A percentile compares a stretch with the other conserved stretches of the same genome.
Evolutionary conservation across 179 eudicot genomes (phyloP).

Genomic region (Actinidia polygama): DNA sequence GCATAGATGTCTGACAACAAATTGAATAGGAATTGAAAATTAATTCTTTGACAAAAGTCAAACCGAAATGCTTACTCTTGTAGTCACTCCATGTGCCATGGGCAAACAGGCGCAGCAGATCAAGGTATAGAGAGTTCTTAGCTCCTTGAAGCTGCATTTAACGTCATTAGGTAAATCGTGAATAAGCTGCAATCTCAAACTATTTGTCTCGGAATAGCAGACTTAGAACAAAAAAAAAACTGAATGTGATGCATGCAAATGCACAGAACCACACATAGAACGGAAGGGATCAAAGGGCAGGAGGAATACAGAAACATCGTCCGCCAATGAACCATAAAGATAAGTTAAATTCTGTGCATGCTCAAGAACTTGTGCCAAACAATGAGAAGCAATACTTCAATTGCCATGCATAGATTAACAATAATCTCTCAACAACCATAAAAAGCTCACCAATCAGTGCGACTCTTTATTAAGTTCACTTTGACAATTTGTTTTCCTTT

Average conservation of each 20-base stretch:
- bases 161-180: slow-evolving; percentile 8
- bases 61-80: slow-evolving; percentile 64
- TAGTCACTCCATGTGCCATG: slow-evolving; percentile 98
- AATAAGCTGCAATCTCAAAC: background rate
- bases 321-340: background rate
- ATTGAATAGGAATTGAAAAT: slow-evolving; percentile 3
- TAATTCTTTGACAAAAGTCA: background rate
- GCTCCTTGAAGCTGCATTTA: slow-evolving; percentile 89
- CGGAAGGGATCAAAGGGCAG: background rate
- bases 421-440: background rate
- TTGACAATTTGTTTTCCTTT: background rate
- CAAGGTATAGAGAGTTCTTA: slow-evolving; percentile 65
- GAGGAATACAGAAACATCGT: background rate
- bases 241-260: background rate
- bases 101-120: slow-evolving; percentile 90
- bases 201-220: background rate
- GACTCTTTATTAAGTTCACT: background rate
- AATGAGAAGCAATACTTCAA: background rate
- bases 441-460: background rate
- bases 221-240: background rate
- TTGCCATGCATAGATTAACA: background rate
- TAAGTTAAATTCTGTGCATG: background rate
- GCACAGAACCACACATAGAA: background rate
- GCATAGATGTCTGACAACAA: background rate
- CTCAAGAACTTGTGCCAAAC: too few relatives aligned